Conservation (phyloP, 768 basidiomycete species). For the Panus rudis region DNA sequence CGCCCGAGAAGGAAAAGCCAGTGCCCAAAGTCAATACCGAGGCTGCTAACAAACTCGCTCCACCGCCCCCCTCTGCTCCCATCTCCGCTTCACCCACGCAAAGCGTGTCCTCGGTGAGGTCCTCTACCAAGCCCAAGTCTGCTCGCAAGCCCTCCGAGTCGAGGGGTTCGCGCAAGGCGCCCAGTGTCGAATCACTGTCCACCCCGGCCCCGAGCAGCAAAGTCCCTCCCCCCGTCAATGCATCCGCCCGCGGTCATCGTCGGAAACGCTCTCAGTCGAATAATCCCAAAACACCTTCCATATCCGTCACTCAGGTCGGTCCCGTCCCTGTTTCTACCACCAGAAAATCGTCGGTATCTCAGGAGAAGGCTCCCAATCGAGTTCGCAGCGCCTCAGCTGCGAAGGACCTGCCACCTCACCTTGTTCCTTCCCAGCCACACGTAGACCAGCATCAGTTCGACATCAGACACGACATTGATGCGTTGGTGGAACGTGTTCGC, state of each 20-base stretch:
- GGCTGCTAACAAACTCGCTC: conserved; percentile 3
- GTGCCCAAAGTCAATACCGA: background rate
- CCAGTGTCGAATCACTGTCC: conserved; percentile 10
- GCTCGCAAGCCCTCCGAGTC: conserved; percentile 9
- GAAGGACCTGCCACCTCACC: conserved; percentile 59
- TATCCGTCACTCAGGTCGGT: conserved; percentile 9
- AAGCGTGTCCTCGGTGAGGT: conserved; percentile 2
- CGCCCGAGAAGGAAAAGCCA: conserved; percentile 15
- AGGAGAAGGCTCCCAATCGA: conserved; percentile 19
- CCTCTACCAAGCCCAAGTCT: conserved; percentile 10
- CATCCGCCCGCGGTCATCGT: conserved; percentile 22
- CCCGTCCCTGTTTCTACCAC: conserved; percentile 10
- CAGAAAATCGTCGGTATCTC: conserved; percentile 10
- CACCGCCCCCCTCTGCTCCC: conserved; percentile 7
- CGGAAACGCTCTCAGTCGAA: conserved; percentile 42
- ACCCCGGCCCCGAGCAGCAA: conserved; percentile 10
- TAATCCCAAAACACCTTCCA: conserved; percentile 21
- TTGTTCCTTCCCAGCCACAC: conserved; percentile 28
- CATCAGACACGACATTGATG: conserved; percentile 60
- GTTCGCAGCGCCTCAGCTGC: conserved; percentile 20
- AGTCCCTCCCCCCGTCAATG: conserved; percentile 10
- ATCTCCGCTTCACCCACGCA: conserved; percentile 1
- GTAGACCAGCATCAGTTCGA: conserved; percentile 31
- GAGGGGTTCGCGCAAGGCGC: conserved; percentile 12
- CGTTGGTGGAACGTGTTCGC: conserved; percentile 70